Evolutionary conservation across 164 flowering plant species (phyloP).

Genomic region (Paratinospora sagittata): DNA sequence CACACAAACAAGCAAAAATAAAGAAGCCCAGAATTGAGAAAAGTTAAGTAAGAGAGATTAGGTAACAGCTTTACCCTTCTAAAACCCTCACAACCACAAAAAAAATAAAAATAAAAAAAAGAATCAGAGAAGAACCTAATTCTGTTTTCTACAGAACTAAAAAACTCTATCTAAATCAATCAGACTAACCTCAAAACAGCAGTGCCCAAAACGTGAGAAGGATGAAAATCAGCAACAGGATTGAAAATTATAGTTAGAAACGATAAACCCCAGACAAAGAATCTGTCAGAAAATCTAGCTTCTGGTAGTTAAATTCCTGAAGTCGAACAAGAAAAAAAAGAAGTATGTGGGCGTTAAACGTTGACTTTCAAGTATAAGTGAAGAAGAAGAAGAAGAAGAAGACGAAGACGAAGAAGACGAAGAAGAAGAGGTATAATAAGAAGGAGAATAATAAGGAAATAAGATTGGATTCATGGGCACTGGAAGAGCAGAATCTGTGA

Average conservation of each 20-base stretch:
- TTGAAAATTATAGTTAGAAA: slow-evolving; percentile 19
- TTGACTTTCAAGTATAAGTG: slow-evolving; percentile 17
- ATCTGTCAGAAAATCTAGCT: slow-evolving; percentile 26
- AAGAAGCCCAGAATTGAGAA: not conserved
- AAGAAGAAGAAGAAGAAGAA: slow-evolving; percentile 2
- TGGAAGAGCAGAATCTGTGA: slow-evolving; percentile 25
- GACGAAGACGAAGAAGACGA: slow-evolving; percentile 4
- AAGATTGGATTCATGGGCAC: slow-evolving; percentile 24
- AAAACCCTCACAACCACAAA: slow-evolving; percentile 8
- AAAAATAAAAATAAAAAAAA: slow-evolving; percentile 16
- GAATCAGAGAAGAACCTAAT: slow-evolving; percentile 21
- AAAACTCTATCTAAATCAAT: slow-evolving; percentile 6
- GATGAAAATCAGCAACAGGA: slow-evolving; percentile 15
- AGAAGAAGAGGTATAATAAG: not conserved
- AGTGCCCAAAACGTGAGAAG: slow-evolving; percentile 21
- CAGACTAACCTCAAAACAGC: slow-evolving; percentile 13
- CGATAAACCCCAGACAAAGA: slow-evolving; percentile 19
- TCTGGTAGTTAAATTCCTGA: slow-evolving; percentile 21
- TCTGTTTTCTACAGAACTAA: slow-evolving; percentile 19
- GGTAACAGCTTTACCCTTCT: slow-evolving; percentile 4
- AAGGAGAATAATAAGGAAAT: slow-evolving; percentile 5
- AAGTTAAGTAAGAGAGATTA: slow-evolving; percentile 10
- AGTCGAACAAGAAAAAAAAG: slow-evolving; percentile 19
- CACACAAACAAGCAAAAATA: not conserved
- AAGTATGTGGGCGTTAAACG: slow-evolving; percentile 26